These are phyloP conservation scores for Suhomyces panamericanus DNA, from an alignment of 1,139 yeast species.

Conservation along the genomic window DNA sequence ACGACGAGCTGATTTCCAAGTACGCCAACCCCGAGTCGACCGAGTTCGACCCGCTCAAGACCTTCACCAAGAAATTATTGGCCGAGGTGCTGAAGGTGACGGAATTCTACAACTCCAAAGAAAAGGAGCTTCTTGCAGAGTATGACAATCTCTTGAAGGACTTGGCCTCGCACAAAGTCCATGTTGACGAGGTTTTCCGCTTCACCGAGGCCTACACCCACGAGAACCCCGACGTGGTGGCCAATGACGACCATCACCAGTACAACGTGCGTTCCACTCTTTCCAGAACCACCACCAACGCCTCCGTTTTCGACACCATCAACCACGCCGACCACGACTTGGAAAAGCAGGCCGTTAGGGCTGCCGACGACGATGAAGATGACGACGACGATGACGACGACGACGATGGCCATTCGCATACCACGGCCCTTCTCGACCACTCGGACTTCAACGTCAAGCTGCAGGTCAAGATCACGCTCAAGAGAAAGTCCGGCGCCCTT, in stretches of 20 bases:
- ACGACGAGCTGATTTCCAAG: slow-evolving; percentile 8
- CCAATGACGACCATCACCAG: slow-evolving; percentile 26
- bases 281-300: slow-evolving; percentile 32
- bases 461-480: slow-evolving; percentile 65
- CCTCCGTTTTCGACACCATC: slow-evolving; percentile 30
- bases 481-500: slow-evolving; percentile 62
- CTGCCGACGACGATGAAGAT: slow-evolving; percentile 28
- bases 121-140: slow-evolving; percentile 46
- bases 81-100: slow-evolving; percentile 57
- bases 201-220: slow-evolving; percentile 29
- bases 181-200: slow-evolving; percentile 31
- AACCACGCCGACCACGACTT: slow-evolving; percentile 22
- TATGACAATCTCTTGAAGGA: slow-evolving; percentile 47
- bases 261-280: slow-evolving; percentile 27
- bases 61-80: slow-evolving; percentile 54
- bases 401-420: slow-evolving; percentile 33
- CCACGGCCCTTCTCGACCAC: slow-evolving; percentile 44
- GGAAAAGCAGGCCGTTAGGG: slow-evolving; percentile 18
- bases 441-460: slow-evolving; percentile 48
- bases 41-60: slow-evolving; percentile 45
- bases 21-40: slow-evolving; percentile 21
- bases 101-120: slow-evolving; percentile 52
- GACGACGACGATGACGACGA: slow-evolving; percentile 47
- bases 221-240: slow-evolving; percentile 21
- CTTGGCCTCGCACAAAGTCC: slow-evolving; percentile 31